phyloP scores from a whole-genome alignment of 345 rosid genomes.

The Erodium maritimum region DNA sequence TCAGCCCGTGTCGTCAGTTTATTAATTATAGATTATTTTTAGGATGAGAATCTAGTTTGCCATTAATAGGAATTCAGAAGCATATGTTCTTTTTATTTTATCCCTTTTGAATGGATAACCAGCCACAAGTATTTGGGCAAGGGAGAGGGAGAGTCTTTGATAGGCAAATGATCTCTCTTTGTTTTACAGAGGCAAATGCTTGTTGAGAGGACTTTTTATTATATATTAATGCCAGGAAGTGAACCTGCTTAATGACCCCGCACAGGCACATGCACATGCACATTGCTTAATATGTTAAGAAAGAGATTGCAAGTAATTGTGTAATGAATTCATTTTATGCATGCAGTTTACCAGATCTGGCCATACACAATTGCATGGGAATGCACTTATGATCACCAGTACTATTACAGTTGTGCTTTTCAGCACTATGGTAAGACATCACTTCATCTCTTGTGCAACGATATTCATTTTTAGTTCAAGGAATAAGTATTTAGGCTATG shows the following conservation, averaged over 20 bases:
- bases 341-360: slow-evolving; percentile 64
- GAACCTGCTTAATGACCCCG: not conserved
- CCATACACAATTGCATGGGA: slow-evolving; percentile 45
- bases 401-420: slow-evolving; percentile 86
- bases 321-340: slow-evolving; percentile 1
- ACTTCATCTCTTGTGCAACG: not conserved
- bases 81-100: too few species aligned
- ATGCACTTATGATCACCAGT: slow-evolving; percentile 91
- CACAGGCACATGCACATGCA: too few species aligned
- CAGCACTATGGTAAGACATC: slow-evolving; percentile 72
- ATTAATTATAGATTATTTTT: not conserved
- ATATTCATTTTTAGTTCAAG: not conserved
- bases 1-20: not conserved
- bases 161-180: not conserved
- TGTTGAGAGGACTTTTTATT: not conserved
- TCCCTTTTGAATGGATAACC: not conserved
- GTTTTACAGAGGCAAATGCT: not conserved
- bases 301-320: not conserved
- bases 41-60: not conserved
- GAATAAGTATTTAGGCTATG: too few species aligned
- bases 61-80: not conserved
- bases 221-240: not conserved
- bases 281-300: not conserved
- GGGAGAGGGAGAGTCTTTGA: not conserved
- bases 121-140: not conserved